A percentile compares a stretch with the other conserved stretches of the same genome.
Evolutionary conservation across 2,329 filamentous ascomycete species (phyloP).

Genomic region (Fusarium nygamai): DNA sequence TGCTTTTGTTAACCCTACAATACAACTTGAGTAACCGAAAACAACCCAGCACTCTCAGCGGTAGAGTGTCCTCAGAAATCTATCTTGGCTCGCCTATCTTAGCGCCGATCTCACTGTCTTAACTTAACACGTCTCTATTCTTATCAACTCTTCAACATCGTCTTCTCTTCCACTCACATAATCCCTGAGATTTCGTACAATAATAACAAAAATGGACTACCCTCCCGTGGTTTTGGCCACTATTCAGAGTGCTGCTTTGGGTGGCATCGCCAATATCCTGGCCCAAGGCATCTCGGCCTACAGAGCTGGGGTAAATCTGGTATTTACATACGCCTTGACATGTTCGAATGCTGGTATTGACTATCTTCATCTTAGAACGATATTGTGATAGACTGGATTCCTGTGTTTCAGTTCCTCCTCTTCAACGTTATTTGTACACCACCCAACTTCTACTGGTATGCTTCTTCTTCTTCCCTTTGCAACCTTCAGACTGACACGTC

Average conservation of each 20-base stretch:
- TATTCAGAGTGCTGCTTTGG: conserved; percentile 72
- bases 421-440: conserved; percentile 80
- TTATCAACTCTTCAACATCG: not conserved
- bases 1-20: not conserved
- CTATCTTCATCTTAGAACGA: conserved; percentile 56
- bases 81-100: conserved; percentile 23
- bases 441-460: conserved; percentile 83
- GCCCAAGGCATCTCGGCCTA: conserved; percentile 76
- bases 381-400: conserved; percentile 70
- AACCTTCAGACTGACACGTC: conserved; percentile 20
- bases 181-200: not conserved
- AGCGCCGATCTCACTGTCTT: conserved; percentile 23
- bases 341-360: not conserved
- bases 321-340: not conserved
- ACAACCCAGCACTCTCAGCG: not conserved
- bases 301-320: conserved; percentile 62
- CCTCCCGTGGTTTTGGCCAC: conserved; percentile 68
- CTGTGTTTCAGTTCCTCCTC: conserved; percentile 79
- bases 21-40: not conserved
- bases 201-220: conserved; percentile 41
- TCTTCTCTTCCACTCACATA: not conserved
- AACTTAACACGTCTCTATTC: conserved; percentile 19
- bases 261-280: conserved; percentile 75
- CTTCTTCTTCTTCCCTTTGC: conserved; percentile 23
- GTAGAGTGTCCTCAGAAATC: not conserved